phyloP scores from a whole-genome alignment of 768 basidiomycete genomes.

The Leccinum barrowsii region DNA sequence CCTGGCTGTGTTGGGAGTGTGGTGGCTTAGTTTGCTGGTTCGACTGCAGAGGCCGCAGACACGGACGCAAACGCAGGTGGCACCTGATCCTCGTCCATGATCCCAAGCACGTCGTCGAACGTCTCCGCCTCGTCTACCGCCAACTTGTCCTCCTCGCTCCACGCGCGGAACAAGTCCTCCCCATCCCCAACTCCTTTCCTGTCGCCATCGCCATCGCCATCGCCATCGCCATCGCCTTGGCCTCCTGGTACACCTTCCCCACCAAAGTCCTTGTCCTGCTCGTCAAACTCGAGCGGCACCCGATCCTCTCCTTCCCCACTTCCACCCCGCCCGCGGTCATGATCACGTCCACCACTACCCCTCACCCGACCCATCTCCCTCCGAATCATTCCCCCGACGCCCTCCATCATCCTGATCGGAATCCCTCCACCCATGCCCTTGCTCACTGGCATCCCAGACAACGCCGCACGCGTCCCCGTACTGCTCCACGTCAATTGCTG shows the following conservation, averaged over 20 bases:
- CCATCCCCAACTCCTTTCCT: conserved; percentile 3
- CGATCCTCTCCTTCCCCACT: conserved; percentile 4
- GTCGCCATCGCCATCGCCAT: neutral
- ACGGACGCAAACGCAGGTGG: conserved; percentile 2
- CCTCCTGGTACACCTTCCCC: conserved; percentile 1
- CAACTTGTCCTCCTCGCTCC: conserved; percentile 29
- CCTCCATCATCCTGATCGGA: conserved; percentile 59
- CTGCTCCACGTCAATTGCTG: conserved; percentile 15
- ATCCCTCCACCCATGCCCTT: conserved; percentile 25
- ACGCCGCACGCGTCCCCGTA: conserved; percentile 10
- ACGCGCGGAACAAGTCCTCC: conserved; percentile 23
- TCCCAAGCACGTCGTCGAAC: conserved; percentile 33
- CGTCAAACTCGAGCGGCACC: conserved; percentile 55
- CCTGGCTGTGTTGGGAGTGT: conserved; percentile 29
- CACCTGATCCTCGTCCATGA: conserved; percentile 33
- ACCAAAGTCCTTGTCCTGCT: conserved; percentile 64
- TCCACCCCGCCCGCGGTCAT: neutral
- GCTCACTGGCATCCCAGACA: conserved; percentile 12
- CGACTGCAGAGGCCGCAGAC: neutral
- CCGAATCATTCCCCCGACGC: conserved; percentile 52
- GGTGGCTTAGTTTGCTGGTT: too few species aligned
- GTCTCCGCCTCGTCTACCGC: conserved; percentile 31
- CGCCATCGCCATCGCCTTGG: neutral
- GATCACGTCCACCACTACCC: conserved; percentile 3
- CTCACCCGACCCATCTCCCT: conserved; percentile 42